Evolutionary conservation across 176 grass and related monocot species (phyloP), one percentile per base, ranked within the genome.

Genomic region (Pharus latifolius): DNA sequence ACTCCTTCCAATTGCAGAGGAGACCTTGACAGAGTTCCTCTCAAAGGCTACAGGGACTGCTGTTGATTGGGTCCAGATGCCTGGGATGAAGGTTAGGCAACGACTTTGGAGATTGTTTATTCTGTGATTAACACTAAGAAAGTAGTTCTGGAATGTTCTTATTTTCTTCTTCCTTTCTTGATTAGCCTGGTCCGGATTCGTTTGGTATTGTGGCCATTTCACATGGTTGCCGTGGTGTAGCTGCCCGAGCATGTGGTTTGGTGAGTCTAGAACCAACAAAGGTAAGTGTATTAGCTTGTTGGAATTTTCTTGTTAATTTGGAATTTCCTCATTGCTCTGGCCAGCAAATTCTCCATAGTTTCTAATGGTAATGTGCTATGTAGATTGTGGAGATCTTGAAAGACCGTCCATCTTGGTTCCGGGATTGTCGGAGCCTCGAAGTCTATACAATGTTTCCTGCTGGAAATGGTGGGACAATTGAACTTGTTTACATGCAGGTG

Each of bases 141-240:
- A 60, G 37, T 63, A 16, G 9, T 31, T 67, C 30, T 29, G 35
- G 49, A 35, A 17, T 3, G 32, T 65, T 15, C 83, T 86, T 25
- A 70, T 12, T 1, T 51, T 1, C 3, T 65, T 52, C 57, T 71
- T 18, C 14, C 61, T 49, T 33, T 14, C 73, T 53, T 63, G 53
- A 63, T 77, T 59, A 99, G 96, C 96, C 96, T 99, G 96, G 96
- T 99, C 96, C 96, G 90, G 96, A 99, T 95, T 91, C 90, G 64
- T 82, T 91, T 91, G 90, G 90, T 75, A 99, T 99, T 75, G 90
- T 99, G 73, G 83, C 87, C 34, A 42, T 99, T 95, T 99, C 96
- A 82, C 96, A 95, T 82, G 88, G 84, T 86, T 85, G 84, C 60
- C 81, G 79, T 13, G 96, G 96, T 72, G 84, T 99, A 52, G 96